phyloP scores from a whole-genome alignment of 2,329 filamentous ascomycete species.

The Ophiosphaerella narmari region DNA sequence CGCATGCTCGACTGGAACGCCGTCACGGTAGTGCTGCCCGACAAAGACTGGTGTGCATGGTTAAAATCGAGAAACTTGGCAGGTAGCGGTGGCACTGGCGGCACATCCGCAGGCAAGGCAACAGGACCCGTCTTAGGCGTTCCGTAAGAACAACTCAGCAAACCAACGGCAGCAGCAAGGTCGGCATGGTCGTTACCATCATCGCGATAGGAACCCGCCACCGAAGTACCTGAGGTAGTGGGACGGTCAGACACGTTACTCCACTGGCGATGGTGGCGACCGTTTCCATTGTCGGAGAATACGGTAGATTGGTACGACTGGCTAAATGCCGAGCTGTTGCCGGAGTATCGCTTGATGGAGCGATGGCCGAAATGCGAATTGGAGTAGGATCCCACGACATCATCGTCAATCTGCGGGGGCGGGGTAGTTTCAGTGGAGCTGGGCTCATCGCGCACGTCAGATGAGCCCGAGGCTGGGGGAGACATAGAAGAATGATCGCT shows the following conservation, averaged over 20 bases:
- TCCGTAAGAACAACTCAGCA: conserved; percentile 88
- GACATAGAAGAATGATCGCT: conserved; percentile 85
- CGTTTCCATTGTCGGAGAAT: conserved; percentile 60
- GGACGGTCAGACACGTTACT: conserved; percentile 74
- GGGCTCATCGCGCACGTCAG: conserved; percentile 72
- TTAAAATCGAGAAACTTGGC: conserved; percentile 71
- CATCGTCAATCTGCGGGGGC: conserved; percentile 74
- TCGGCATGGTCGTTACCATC: conserved; percentile 75
- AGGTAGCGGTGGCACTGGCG: conserved; percentile 86
- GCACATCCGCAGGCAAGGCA: conserved; percentile 71
- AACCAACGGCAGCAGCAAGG: conserved; percentile 84
- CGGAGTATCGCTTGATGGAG: conserved; percentile 52
- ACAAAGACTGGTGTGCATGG: conserved; percentile 57
- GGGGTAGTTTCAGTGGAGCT: conserved; percentile 94
- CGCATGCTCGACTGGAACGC: conserved; percentile 65
- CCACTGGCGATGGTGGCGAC: conserved; percentile 69
- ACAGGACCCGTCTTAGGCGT: conserved; percentile 72
- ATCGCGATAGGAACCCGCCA: conserved; percentile 68
- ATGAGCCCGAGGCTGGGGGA: conserved; percentile 79
- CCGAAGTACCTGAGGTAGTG: conserved; percentile 67
- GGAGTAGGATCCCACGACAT: conserved; percentile 56
- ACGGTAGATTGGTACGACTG: conserved; percentile 81
- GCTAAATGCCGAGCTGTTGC: conserved; percentile 60
- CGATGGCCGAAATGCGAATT: conserved; percentile 40
- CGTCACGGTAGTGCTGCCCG: conserved; percentile 58